Evolutionary conservation across 2,329 filamentous ascomycete genomes (phyloP).

Genomic region (Talaromyces sp.): DNA sequence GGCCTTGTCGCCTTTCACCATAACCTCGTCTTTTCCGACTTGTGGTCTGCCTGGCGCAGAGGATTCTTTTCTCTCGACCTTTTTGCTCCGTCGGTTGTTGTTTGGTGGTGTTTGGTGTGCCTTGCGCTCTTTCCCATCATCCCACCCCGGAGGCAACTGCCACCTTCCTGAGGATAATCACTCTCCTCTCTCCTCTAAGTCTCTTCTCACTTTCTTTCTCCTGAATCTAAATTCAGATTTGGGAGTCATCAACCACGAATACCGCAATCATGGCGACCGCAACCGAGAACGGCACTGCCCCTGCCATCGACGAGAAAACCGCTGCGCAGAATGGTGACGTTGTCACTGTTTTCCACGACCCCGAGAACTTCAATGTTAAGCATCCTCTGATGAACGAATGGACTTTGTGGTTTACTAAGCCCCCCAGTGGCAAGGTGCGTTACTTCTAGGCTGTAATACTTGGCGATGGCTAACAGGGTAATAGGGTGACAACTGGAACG

Average conservation of each 20-base stretch:
- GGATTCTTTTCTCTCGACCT: conserved; percentile 6
- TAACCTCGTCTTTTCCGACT: neutral
- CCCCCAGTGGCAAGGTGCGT: conserved; percentile 84
- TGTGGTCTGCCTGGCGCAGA: conserved; percentile 41
- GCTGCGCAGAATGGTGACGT: conserved; percentile 33
- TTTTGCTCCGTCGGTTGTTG: neutral
- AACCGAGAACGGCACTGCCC: conserved; percentile 16
- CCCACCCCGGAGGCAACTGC: conserved; percentile 5
- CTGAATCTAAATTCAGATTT: neutral
- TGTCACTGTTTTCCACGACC: conserved; percentile 95
- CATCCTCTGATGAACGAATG: conserved; percentile 96
- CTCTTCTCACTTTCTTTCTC: neutral
- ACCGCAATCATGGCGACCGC: conserved; percentile 17
- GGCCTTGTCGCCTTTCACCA: conserved; percentile 15
- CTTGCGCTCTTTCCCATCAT: conserved; percentile 9
- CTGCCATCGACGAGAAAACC: conserved; percentile 16
- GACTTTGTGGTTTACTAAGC: conserved; percentile 99
- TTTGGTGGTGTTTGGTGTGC: conserved; percentile 10
- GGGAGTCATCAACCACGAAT: neutral
- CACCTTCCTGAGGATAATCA: neutral
- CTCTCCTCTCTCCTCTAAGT: neutral
- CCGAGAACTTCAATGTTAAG: conserved; percentile 99
- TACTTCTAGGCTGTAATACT: neutral
- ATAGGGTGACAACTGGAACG: conserved; percentile 97
- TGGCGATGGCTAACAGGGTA: conserved; percentile 19